Conservation (phyloP, 176 grass and related monocot species). For the Eragrostis curvula region DNA sequence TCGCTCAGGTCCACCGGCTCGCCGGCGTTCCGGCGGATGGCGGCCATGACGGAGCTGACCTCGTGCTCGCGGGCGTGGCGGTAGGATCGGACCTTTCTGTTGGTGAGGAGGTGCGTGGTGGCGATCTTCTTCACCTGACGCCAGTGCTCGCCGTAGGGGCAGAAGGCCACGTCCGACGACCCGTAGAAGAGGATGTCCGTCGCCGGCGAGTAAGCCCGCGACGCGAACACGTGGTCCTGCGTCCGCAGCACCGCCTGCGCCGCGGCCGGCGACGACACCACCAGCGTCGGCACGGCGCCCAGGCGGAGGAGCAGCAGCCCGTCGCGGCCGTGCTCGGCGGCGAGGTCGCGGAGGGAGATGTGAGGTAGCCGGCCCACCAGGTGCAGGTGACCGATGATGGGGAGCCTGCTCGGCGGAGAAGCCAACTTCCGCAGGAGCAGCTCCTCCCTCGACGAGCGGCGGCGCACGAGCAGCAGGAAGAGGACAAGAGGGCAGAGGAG, state of each 20-base stretch:
- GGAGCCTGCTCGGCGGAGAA: slow-evolving; percentile 38
- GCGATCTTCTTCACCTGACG: slow-evolving; percentile 41
- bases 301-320: slow-evolving; percentile 50
- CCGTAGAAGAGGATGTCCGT: slow-evolving; percentile 36
- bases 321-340: slow-evolving; percentile 13
- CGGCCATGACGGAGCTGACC: no score
- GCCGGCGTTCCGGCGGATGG: background rate
- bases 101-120: slow-evolving; percentile 38
- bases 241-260: slow-evolving; percentile 40
- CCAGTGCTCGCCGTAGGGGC: slow-evolving; percentile 44
- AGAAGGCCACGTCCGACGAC: slow-evolving; percentile 39
- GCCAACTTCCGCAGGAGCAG: slow-evolving; percentile 10
- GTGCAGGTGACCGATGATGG: slow-evolving; percentile 48
- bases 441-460: no score
- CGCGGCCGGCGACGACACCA: slow-evolving; percentile 43
- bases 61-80: background rate
- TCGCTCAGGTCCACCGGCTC: slow-evolving; percentile 30
- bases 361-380: slow-evolving; percentile 35
- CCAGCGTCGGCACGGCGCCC: slow-evolving; percentile 35
- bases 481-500: background rate
- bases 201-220: slow-evolving; percentile 30
- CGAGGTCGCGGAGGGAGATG: slow-evolving; percentile 33
- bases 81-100: slow-evolving; percentile 2
- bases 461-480: background rate
- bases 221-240: slow-evolving; percentile 54